These are phyloP conservation scores for Penicillium griseofulvum DNA, from an alignment of 2,329 filamentous ascomycete genomes.

Conservation along the genomic window DNA sequence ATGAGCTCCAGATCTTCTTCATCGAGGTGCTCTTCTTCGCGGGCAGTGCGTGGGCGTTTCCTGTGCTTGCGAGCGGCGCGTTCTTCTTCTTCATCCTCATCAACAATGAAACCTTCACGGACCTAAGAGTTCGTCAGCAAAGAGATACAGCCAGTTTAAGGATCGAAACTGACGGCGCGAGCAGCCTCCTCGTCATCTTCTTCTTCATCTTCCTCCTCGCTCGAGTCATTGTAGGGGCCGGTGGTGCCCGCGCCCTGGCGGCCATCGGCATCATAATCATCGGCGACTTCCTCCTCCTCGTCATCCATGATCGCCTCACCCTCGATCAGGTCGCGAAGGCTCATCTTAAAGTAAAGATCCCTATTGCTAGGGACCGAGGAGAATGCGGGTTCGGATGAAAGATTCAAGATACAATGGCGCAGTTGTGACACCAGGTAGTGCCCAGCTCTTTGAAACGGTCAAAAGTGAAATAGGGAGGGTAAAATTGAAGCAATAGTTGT, in stretches of 20 bases:
- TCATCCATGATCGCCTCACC: slow-evolving; percentile 84
- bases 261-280: slow-evolving; percentile 64
- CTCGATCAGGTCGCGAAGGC: slow-evolving; percentile 68
- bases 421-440: slow-evolving; percentile 10
- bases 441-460: slow-evolving; percentile 7
- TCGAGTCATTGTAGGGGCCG: slow-evolving; percentile 71
- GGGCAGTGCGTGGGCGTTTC: slow-evolving; percentile 68
- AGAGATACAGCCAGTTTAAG: background rate
- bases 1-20: slow-evolving; percentile 97
- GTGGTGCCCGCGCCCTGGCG: slow-evolving; percentile 41
- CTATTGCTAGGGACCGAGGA: slow-evolving; percentile 12
- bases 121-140: slow-evolving; percentile 55
- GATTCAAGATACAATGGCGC: slow-evolving; percentile 6
- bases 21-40: slow-evolving; percentile 80
- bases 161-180: slow-evolving; percentile 58
- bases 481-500: slow-evolving; percentile 15
- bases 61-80: slow-evolving; percentile 62
- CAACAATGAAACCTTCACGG: slow-evolving; percentile 92
- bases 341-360: slow-evolving; percentile 50
- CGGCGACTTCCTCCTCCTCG: slow-evolving; percentile 78
- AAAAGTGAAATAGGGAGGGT: slow-evolving; percentile 5
- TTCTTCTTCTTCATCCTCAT: slow-evolving; percentile 79
- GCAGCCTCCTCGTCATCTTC: slow-evolving; percentile 88
- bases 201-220: slow-evolving; percentile 87
- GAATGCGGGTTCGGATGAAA: slow-evolving; percentile 3